Base-by-base conservation (phyloP, 257 asterid genomes). In the Perilla frutescens region DNA sequence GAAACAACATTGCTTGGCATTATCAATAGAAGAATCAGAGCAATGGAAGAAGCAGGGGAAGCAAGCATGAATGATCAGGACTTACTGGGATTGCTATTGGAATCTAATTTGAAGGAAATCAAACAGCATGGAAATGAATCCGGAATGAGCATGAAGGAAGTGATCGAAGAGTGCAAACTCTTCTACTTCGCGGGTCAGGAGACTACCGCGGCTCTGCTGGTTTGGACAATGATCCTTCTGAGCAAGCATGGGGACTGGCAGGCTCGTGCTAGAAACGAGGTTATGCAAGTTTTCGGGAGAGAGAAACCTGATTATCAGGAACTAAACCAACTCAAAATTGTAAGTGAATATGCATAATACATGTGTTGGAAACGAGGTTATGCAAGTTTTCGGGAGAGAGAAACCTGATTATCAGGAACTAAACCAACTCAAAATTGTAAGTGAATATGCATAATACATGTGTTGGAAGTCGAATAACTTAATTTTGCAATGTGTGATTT, bases 161-260 rank as follows among this genome's bases (percentile, higher is more conserved):
- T 84, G 4, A 72, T 85, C 8, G 85, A 80, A 44, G 89, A 85
- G 40, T 85, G 85, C 82, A 85, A 82, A 32, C 71, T 84, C 11
- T 84, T 82, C 63, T 84, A 84, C 77, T 50, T 82, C 49, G 83
- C 81, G 0, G 88, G 88, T 0, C 86, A 84, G 10, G 88, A 84
- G 49, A 84, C 86, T 5, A 79, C 86, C 0, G 47, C 81, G 3
- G 14, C 54, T 5, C 45, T 81, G 74, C 84, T 84, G 34, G 80
- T 80, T 0, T 81, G 88, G 86, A 81, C 88, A 0, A 66, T 84
- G 88, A 47, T 84, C 49, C 37, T 81, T 48, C 54, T 84, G 45
- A 43, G 86, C 60, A 76, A 64, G 49, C 74, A 79, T 6, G 29
- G 6, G 8, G 76, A 77, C 0, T 84, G 86, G 89, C 89, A 82